Percentiles rank a stretch among this genome's conserved stretches.
Evolutionary conservation across 495 filamentous ascomycete species (phyloP).

Genomic region (Lasiosphaeria miniovina): DNA sequence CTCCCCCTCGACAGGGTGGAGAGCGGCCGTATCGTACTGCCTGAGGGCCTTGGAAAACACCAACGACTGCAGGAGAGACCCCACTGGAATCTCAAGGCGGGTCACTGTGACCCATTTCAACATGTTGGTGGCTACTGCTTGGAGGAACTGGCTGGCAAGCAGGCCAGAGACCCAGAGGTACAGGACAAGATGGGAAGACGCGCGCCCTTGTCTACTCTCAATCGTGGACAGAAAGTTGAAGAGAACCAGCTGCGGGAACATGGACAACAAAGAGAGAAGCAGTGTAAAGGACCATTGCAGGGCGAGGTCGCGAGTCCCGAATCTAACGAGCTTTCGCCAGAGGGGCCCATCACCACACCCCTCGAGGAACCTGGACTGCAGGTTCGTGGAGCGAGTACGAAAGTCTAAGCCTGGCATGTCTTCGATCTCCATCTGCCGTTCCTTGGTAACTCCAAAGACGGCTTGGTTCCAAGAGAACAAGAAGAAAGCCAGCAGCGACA

Average conservation of each 20-base stretch:
- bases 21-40: conserved; percentile 63
- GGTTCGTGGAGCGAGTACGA: conserved; percentile 37
- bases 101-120: conserved; percentile 59
- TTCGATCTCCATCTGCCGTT: conserved; percentile 48
- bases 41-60: conserved; percentile 67
- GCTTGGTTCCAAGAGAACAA: conserved; percentile 56
- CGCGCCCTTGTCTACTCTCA: conserved; percentile 43
- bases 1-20: conserved; percentile 3
- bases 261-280: conserved; percentile 48
- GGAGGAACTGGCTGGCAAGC: conserved; percentile 48
- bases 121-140: conserved; percentile 52
- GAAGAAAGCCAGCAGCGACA: conserved; percentile 50
- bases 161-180: conserved; percentile 59
- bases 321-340: conserved; percentile 53
- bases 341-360: conserved; percentile 41
- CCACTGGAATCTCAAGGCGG: conserved; percentile 56
- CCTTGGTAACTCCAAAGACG: conserved; percentile 46
- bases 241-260: conserved; percentile 61
- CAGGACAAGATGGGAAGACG: conserved; percentile 29
- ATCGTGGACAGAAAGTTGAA: conserved; percentile 56
- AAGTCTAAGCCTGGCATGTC: conserved; percentile 54
- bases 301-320: conserved; percentile 43
- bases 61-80: conserved; percentile 59
- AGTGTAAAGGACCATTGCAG: conserved; percentile 50
- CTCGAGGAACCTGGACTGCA: conserved; percentile 42